A percentile compares a stretch with the other conserved stretches of the same genome.
These are phyloP conservation scores for Sequoia sempervirens DNA, from an alignment of 75 land plant species.

Conservation along the genomic window DNA sequence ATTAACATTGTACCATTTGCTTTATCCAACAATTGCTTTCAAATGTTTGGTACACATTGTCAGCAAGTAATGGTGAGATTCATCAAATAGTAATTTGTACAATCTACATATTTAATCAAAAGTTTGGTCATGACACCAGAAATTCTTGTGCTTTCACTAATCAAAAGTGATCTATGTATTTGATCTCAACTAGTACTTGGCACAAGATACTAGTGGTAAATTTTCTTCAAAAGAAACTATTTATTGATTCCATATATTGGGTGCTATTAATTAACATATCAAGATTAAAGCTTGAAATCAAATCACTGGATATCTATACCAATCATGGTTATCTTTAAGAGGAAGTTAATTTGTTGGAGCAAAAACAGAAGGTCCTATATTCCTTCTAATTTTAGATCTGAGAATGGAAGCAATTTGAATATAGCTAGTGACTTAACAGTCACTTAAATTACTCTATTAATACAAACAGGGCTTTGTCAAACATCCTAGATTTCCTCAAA, in stretches of 20 bases:
- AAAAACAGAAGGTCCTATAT: not conserved
- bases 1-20: not conserved
- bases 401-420: not conserved
- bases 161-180: not conserved
- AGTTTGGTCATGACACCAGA: not conserved
- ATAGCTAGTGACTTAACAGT: not conserved
- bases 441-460: not conserved
- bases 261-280: not conserved
- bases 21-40: not conserved
- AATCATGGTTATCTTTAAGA: not conserved
- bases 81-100: not conserved
- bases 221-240: not conserved
- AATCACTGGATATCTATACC: not conserved
- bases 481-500: not conserved
- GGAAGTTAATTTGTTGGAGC: not conserved
- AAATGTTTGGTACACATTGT: not conserved
- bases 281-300: not conserved
- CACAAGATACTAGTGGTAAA: not conserved
- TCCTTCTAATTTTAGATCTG: not conserved
- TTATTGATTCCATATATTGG: not conserved
- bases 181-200: not conserved
- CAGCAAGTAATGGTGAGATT: not conserved
- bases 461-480: not conserved
- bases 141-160: not conserved
- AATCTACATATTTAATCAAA: not conserved